These are phyloP conservation scores for Pseudogymnoascus sp. DNA, from an alignment of 2,329 filamentous ascomycete genomes.

Conservation along the genomic window DNA sequence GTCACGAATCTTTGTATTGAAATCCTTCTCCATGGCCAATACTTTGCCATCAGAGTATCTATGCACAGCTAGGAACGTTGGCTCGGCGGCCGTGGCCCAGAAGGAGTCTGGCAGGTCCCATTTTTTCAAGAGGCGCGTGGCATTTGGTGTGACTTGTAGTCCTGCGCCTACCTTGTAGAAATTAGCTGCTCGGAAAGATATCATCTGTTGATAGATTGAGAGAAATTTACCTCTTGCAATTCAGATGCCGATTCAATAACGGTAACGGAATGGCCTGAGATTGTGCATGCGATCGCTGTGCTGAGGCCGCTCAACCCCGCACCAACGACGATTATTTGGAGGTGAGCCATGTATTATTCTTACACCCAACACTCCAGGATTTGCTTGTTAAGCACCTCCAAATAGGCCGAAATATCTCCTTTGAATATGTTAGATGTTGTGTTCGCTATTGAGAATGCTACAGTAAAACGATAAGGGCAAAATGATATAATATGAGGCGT, in stretches of 20 bases:
- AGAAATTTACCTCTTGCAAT: constrained; percentile 33
- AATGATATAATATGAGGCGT: neutral
- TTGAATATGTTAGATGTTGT: neutral
- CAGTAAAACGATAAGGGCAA: neutral
- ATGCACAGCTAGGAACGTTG: constrained; percentile 36
- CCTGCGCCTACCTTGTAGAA: constrained; percentile 36
- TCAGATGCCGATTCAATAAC: constrained; percentile 34
- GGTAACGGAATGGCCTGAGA: constrained; percentile 30
- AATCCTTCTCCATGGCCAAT: constrained; percentile 22
- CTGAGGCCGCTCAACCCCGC: constrained; percentile 46
- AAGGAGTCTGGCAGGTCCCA: constrained; percentile 20
- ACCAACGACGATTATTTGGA: constrained; percentile 40
- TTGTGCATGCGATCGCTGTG: constrained; percentile 25
- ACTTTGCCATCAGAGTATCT: constrained; percentile 39
- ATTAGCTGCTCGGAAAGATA: constrained; percentile 38
- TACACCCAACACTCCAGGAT: neutral
- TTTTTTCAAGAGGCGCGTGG: constrained; percentile 18
- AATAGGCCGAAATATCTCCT: neutral
- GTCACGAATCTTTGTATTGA: constrained; percentile 15
- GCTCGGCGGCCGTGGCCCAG: constrained; percentile 20
- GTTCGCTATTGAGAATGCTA: neutral
- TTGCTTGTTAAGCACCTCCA: neutral
- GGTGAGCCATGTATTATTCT: neutral
- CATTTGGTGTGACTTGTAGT: constrained; percentile 24
- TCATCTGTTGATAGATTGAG: constrained; percentile 14